These are phyloP conservation scores for Amanita muscaria DNA, from an alignment of 768 basidiomycete species.

Conservation along the genomic window DNA sequence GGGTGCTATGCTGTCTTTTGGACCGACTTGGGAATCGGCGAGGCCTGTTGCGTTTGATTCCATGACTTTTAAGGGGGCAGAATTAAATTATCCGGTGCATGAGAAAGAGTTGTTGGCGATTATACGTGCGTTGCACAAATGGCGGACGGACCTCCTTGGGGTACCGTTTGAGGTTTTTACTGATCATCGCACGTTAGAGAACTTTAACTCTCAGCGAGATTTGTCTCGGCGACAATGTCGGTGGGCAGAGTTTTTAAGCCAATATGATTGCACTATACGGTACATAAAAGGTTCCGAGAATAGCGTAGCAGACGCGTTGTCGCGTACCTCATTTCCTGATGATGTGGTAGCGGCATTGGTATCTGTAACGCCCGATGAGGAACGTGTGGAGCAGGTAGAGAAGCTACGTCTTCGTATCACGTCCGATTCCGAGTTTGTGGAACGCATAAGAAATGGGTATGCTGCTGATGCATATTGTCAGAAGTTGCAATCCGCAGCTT, in stretches of 20 bases:
- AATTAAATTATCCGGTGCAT: slow-evolving; percentile 32
- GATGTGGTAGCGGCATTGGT: too few relatives aligned
- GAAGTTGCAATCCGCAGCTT: too few relatives aligned
- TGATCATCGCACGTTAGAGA: slow-evolving; percentile 20
- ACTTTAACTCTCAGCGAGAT: slow-evolving; percentile 22
- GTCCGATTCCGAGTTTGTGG: too few relatives aligned
- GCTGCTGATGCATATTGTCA: too few relatives aligned
- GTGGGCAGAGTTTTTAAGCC: slow-evolving; percentile 21
- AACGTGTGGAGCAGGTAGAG: too few relatives aligned
- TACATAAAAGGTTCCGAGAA: too few relatives aligned
- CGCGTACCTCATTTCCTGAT: too few relatives aligned
- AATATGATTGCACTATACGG: too few relatives aligned
- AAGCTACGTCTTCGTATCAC: too few relatives aligned
- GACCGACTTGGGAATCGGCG: slow-evolving; percentile 13
- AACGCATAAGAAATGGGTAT: too few relatives aligned
- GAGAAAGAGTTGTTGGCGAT: slow-evolving; percentile 30
- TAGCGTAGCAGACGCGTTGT: background rate
- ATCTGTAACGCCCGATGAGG: too few relatives aligned
- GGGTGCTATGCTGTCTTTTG: slow-evolving; percentile 17
- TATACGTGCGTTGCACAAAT: slow-evolving; percentile 24
- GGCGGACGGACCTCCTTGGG: slow-evolving; percentile 23
- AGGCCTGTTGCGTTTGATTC: slow-evolving; percentile 26
- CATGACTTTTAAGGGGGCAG: slow-evolving; percentile 25
- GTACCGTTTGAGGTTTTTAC: slow-evolving; percentile 21
- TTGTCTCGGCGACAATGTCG: slow-evolving; percentile 25